Percentiles rank a stretch among this genome's conserved stretches.
phyloP scores from a whole-genome alignment of 2,329 filamentous ascomycete species.

The Apiospora phragmitis region DNA sequence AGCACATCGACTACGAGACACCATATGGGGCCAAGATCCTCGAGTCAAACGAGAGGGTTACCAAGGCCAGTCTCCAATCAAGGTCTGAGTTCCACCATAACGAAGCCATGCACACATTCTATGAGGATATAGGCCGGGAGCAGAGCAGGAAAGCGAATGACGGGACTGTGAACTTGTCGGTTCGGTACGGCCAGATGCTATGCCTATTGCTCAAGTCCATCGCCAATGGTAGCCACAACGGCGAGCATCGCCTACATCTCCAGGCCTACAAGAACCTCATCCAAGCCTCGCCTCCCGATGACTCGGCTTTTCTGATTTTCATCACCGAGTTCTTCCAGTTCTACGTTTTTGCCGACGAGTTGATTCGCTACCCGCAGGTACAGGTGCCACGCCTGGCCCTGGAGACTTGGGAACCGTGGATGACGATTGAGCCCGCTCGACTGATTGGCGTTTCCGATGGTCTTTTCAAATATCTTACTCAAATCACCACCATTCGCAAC shows the following conservation, averaged over 20 bases:
- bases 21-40: constrained; percentile 57
- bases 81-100: constrained; percentile 58
- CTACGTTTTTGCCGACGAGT: constrained; percentile 67
- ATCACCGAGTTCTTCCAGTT: constrained; percentile 84
- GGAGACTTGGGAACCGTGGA: constrained; percentile 44
- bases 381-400: constrained; percentile 39
- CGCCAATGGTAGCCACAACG: constrained; percentile 56
- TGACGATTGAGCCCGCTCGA: constrained; percentile 48
- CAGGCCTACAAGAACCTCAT: constrained; percentile 73
- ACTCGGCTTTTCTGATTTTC: constrained; percentile 65
- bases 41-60: constrained; percentile 48
- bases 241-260: constrained; percentile 79
- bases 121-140: constrained; percentile 44
- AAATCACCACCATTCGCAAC: constrained; percentile 77
- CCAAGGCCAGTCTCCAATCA: constrained; percentile 45
- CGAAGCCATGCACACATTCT: constrained; percentile 54
- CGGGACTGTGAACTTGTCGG: constrained; percentile 49
- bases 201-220: constrained; percentile 60
- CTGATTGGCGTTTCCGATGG: constrained; percentile 82
- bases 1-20: constrained; percentile 65
- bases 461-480: constrained; percentile 74
- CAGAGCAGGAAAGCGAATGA: constrained; percentile 44
- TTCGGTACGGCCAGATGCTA: constrained; percentile 63
- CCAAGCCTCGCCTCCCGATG: constrained; percentile 57
- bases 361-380: constrained; percentile 51